Evolutionary conservation across 2,329 filamentous ascomycete species (phyloP).

Genomic region (Alternaria angustiovoidea): DNA sequence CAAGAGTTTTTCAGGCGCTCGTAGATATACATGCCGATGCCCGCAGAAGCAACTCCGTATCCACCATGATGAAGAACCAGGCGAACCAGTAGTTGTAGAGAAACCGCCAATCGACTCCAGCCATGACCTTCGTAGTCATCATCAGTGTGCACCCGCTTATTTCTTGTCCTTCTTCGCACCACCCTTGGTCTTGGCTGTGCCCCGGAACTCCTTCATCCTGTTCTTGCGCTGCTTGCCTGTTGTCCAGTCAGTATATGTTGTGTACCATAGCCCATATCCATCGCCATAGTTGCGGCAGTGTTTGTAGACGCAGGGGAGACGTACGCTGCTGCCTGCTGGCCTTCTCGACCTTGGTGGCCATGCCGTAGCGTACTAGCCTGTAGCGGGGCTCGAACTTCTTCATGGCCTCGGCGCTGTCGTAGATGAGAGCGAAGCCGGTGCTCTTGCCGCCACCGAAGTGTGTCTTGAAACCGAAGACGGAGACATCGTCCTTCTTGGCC

Average conservation of each 20-base stretch:
- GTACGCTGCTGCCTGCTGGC: conserved; percentile 98
- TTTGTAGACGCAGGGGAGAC: conserved; percentile 55
- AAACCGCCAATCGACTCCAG: conserved; percentile 43
- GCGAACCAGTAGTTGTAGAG: conserved; percentile 43
- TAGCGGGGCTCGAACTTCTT: conserved; percentile 99
- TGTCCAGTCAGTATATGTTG: conserved; percentile 40
- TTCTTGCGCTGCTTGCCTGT: conserved; percentile 99
- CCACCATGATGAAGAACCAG: conserved; percentile 45
- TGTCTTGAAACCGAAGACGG: conserved; percentile 97
- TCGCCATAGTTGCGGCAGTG: conserved; percentile 12
- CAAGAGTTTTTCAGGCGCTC: conserved; percentile 51
- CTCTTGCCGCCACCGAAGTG: conserved; percentile 99
- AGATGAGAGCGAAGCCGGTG: conserved; percentile 97
- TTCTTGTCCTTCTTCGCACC: conserved; percentile 89
- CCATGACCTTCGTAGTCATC: conserved; percentile 42
- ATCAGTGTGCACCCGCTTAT: conserved; percentile 48
- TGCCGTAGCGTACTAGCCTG: conserved; percentile 92
- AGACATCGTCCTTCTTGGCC: conserved; percentile 96
- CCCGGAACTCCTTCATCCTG: conserved; percentile 97
- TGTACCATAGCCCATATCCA: conserved; percentile 13
- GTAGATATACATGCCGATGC: conserved; percentile 51
- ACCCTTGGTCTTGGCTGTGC: conserved; percentile 98
- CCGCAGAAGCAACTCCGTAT: conserved; percentile 45
- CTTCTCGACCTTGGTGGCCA: conserved; percentile 95
- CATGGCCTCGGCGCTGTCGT: conserved; percentile 97